Conservation (phyloP, 306 rosid genomes). For the Benincasa hispida region DNA sequence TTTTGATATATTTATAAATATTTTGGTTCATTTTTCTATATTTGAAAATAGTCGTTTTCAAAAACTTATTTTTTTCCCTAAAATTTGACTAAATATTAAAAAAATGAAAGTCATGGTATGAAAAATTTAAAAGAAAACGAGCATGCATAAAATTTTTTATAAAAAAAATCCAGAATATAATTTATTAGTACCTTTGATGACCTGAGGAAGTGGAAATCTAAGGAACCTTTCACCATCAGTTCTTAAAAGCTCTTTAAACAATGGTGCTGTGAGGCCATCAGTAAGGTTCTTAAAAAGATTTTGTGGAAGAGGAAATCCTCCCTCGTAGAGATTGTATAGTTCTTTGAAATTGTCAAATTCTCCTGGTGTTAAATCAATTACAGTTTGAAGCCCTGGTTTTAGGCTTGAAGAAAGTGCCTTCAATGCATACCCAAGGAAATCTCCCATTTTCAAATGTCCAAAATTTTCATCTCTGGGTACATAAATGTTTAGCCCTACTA, state of each 20-base stretch:
- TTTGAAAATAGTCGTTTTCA: too few species aligned
- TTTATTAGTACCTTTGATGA: constrained; percentile 44
- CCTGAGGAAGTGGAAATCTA: constrained; percentile 63
- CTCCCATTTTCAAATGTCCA: constrained; percentile 67
- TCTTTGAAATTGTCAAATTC: constrained; percentile 63
- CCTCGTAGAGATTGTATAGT: constrained; percentile 49
- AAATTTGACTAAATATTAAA: too few species aligned
- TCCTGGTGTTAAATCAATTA: constrained; percentile 29
- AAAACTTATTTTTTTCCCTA: too few species aligned
- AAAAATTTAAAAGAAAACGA: too few species aligned
- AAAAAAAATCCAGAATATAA: too few species aligned
- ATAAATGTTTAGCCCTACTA: constrained; percentile 48
- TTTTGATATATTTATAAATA: too few species aligned
- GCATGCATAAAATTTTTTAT: too few species aligned
- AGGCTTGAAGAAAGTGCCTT: constrained; percentile 48
- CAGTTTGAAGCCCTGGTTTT: constrained; percentile 51
- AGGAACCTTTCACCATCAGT: constrained; percentile 47
- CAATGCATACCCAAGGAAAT: constrained; percentile 56
- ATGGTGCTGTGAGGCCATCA: constrained; percentile 31
- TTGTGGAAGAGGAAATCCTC: constrained; percentile 45
- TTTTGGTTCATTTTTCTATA: too few species aligned
- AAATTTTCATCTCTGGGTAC: constrained; percentile 87
- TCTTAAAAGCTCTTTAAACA: constrained; percentile 51
- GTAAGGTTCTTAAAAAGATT: constrained; percentile 26
- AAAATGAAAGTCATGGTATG: too few species aligned